Evolutionary conservation across 208 protist species (phyloP).

Genomic region (Crithidia bombi): DNA sequence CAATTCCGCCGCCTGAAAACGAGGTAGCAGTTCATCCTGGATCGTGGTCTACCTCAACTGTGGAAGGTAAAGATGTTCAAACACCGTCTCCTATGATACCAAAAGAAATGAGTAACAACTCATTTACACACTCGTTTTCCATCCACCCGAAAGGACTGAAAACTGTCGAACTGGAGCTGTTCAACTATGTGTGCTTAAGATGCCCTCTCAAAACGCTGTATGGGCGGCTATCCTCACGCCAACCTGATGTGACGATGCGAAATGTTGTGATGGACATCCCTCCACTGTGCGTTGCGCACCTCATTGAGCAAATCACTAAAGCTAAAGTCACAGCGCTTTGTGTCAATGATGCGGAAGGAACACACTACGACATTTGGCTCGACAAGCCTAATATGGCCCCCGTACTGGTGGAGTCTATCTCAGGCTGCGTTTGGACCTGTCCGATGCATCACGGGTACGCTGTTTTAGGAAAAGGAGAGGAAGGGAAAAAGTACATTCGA

Average conservation of each 20-base stretch:
- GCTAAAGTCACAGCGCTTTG: conserved; percentile 52
- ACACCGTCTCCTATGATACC: conserved; percentile 50
- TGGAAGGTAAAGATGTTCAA: conserved; percentile 31
- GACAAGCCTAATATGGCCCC: conserved; percentile 60
- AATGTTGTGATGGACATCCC: conserved; percentile 66
- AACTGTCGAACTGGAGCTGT: conserved; percentile 50
- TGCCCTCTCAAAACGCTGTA: conserved; percentile 67
- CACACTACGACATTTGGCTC: conserved; percentile 64
- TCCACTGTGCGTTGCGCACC: conserved; percentile 67
- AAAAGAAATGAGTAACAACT: conserved; percentile 38
- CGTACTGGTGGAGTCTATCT: conserved; percentile 39
- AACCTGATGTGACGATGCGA: conserved; percentile 57
- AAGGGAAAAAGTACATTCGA: conserved; percentile 50
- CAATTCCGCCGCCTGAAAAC: conserved; percentile 22
- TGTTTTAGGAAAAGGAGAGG: conserved; percentile 55
- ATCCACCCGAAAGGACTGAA: conserved; percentile 39
- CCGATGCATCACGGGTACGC: conserved; percentile 71
- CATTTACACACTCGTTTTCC: conserved; percentile 60
- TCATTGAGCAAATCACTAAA: conserved; percentile 68
- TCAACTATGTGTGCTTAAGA: conserved; percentile 59
- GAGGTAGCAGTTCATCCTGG: conserved; percentile 30
- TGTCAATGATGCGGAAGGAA: conserved; percentile 35
- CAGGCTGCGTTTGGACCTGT: conserved; percentile 59
- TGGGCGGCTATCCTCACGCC: conserved; percentile 60
- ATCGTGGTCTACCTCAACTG: conserved; percentile 16